Evolutionary conservation across 2,329 filamentous ascomycete genomes (phyloP).

Genomic region (Metarhizium sp.): DNA sequence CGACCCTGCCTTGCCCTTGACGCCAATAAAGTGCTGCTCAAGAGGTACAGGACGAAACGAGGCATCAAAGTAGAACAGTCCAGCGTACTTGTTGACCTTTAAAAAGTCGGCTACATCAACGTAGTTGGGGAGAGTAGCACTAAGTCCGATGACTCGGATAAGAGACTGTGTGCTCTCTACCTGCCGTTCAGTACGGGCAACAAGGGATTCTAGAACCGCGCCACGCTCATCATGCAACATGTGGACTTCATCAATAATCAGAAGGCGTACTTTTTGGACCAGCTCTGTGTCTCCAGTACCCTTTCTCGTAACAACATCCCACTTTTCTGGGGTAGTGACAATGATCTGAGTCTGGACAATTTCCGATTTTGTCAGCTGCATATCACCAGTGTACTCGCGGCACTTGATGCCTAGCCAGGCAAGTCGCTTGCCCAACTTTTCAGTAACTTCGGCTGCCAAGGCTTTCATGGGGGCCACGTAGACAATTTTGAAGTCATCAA

Average conservation of each 20-base stretch:
- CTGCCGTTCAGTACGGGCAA: slow-evolving; percentile 88
- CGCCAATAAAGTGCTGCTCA: slow-evolving; percentile 94
- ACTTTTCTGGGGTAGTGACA: slow-evolving; percentile 97
- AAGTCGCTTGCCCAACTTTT: slow-evolving; percentile 83
- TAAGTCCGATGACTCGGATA: slow-evolving; percentile 92
- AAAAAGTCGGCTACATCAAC: slow-evolving; percentile 95
- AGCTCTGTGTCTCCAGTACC: slow-evolving; percentile 95
- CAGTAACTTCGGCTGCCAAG: slow-evolving; percentile 88
- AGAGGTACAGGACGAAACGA: slow-evolving; percentile 94
- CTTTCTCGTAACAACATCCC: slow-evolving; percentile 97
- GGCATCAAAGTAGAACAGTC: slow-evolving; percentile 92
- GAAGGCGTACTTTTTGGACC: slow-evolving; percentile 88
- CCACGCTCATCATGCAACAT: slow-evolving; percentile 98
- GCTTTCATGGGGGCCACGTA: slow-evolving; percentile 99
- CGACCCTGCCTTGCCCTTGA: slow-evolving; percentile 79
- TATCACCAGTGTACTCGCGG: slow-evolving; percentile 92
- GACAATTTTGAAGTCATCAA: slow-evolving; percentile 93
- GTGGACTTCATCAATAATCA: slow-evolving; percentile 98
- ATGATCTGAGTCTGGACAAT: slow-evolving; percentile 96
- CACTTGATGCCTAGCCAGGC: slow-evolving; percentile 90
- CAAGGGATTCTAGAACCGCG: slow-evolving; percentile 89
- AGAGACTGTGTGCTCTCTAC: slow-evolving; percentile 97
- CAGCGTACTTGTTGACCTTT: slow-evolving; percentile 86
- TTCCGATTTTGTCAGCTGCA: slow-evolving; percentile 96
- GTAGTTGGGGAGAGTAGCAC: slow-evolving; percentile 92